Conservation (phyloP, 2,329 filamentous ascomycete genomes). For the Akanthomyces uredinophilus region DNA sequence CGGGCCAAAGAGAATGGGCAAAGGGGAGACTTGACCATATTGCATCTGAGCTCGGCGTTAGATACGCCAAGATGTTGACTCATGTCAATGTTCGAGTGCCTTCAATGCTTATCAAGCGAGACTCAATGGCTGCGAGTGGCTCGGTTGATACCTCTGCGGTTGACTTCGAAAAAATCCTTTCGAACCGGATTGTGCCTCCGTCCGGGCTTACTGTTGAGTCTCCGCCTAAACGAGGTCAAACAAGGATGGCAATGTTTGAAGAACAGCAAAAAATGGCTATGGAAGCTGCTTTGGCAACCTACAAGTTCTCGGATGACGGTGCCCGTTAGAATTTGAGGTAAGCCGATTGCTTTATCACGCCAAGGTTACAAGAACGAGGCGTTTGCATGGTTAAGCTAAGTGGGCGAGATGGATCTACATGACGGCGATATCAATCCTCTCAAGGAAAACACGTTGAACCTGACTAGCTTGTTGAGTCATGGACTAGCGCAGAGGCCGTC, state of each 20-base stretch:
- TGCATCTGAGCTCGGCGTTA: conserved; percentile 50
- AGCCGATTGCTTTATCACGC: background rate
- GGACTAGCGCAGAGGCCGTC: background rate
- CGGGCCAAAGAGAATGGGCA: conserved; percentile 52
- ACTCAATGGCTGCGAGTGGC: conserved; percentile 40
- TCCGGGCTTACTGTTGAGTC: background rate
- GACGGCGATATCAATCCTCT: background rate
- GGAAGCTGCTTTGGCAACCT: conserved; percentile 8
- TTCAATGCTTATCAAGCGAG: conserved; percentile 56
- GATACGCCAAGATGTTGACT: conserved; percentile 51
- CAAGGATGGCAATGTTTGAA: background rate
- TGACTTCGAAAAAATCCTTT: conserved; percentile 43
- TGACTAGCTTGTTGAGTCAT: background rate
- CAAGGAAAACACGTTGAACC: background rate
- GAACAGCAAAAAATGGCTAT: background rate
- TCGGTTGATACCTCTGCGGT: conserved; percentile 11
- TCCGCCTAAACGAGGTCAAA: background rate
- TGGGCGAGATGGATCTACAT: background rate
- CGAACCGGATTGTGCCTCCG: conserved; percentile 24
- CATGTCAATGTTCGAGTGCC: conserved; percentile 54
- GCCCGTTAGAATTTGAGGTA: background rate
- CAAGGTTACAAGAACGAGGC: background rate
- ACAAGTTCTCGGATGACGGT: conserved; percentile 17
- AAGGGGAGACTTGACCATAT: conserved; percentile 51
- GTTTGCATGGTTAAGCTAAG: no score